These are phyloP conservation scores for Setaria italica DNA, from an alignment of 202 grass and related monocot species.

Conservation along the genomic window DNA sequence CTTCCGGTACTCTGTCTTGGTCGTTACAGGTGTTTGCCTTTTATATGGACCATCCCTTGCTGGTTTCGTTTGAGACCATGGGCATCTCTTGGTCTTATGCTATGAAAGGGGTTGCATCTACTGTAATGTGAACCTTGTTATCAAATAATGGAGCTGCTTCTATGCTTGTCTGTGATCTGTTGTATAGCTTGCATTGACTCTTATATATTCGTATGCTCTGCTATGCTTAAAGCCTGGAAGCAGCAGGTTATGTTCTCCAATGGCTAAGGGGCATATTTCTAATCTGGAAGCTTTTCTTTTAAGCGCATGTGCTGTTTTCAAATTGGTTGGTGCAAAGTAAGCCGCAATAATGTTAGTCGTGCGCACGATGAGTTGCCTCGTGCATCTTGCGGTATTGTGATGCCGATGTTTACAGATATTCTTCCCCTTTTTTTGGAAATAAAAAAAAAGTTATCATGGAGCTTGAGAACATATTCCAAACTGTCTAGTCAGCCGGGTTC, in stretches of 20 bases:
- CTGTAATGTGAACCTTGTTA: constrained; percentile 34
- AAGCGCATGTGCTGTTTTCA: background rate
- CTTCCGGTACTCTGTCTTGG: background rate
- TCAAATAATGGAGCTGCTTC: constrained; percentile 37
- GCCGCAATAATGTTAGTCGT: background rate
- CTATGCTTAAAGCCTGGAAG: background rate
- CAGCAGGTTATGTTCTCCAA: background rate
- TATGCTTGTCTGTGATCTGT: background rate
- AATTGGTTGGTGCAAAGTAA: constrained; percentile 8
- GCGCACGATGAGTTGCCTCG: background rate
- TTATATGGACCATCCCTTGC: constrained; percentile 14
- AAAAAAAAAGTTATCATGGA: background rate
- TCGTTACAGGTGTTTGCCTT: background rate
- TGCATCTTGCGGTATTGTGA: background rate
- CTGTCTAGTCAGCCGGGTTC: background rate
- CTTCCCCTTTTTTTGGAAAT: background rate
- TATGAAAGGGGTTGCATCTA: background rate
- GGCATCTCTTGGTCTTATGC: constrained; percentile 6
- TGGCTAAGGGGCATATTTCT: background rate
- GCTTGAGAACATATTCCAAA: background rate
- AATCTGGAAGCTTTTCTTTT: background rate
- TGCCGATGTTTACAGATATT: background rate
- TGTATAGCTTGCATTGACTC: background rate
- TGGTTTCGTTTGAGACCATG: background rate
- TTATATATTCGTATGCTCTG: background rate